These are phyloP conservation scores for Heritiera littoralis DNA, from an alignment of 345 rosid genomes.

Conservation along the genomic window DNA sequence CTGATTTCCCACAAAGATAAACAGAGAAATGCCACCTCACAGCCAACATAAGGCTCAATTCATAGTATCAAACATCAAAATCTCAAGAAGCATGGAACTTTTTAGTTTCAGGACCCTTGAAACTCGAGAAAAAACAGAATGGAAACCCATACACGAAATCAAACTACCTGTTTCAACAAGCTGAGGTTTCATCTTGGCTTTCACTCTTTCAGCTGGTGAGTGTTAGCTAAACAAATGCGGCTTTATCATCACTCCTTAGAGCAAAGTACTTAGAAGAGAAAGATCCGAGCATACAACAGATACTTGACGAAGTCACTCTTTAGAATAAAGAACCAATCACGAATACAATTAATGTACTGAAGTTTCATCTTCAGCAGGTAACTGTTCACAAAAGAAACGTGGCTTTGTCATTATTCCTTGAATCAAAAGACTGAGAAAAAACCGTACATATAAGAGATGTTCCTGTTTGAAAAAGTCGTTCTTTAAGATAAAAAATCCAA, in stretches of 20 bases:
- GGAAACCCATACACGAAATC: background rate
- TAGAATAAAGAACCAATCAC: background rate
- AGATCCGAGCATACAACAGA: background rate
- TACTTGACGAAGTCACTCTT: background rate
- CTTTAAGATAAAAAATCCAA: background rate
- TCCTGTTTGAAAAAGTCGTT: background rate
- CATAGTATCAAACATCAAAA: conserved; percentile 5
- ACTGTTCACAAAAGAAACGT: conserved; percentile 50
- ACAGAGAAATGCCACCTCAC: background rate
- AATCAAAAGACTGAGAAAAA: conserved; percentile 2
- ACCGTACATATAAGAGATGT: no score
- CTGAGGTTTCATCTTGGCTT: conserved; percentile 90
- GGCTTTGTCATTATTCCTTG: background rate
- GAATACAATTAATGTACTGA: conserved; percentile 31
- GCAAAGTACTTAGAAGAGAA: conserved; percentile 1
- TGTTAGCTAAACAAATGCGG: conserved; percentile 40
- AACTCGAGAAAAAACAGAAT: background rate
- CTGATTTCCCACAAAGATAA: background rate
- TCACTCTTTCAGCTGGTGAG: conserved; percentile 83
- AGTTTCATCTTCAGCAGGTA: conserved; percentile 84
- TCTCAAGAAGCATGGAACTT: background rate
- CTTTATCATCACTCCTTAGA: background rate
- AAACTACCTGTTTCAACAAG: conserved; percentile 77
- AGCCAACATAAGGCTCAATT: background rate
- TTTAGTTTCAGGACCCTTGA: background rate